phyloP scores from a whole-genome alignment of 305 asterid species.

The Fraxinus greggii region DNA sequence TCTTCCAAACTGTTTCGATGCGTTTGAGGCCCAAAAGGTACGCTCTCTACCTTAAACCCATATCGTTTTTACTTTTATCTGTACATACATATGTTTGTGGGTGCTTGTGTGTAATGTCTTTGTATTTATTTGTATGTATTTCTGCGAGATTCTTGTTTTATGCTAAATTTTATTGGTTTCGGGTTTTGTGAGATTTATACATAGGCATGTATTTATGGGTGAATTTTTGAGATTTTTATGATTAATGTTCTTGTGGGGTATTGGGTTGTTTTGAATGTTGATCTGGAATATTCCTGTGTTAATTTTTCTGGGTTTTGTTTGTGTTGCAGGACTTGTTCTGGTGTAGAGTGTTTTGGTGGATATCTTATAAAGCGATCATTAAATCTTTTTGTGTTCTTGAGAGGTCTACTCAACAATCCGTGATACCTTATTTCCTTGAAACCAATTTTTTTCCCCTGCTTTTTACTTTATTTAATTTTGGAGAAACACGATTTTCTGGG shows the following conservation, averaged over 20 bases:
- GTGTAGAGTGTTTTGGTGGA: constrained; percentile 86
- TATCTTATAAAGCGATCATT: constrained; percentile 75
- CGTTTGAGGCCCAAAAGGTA: constrained; percentile 99
- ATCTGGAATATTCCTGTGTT: constrained; percentile 9
- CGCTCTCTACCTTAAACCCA: constrained; percentile 22
- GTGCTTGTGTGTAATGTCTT: not conserved
- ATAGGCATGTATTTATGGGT: not conserved
- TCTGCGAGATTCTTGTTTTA: not conserved
- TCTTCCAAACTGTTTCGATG: constrained; percentile 78
- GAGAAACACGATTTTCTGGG: constrained; percentile 31
- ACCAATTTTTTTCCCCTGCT: not conserved
- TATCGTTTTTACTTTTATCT: not conserved
- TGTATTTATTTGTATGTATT: not conserved
- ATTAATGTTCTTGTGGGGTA: not conserved
- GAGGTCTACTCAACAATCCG: constrained; percentile 36
- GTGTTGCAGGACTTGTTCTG: constrained; percentile 89
- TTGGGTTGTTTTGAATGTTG: not conserved
- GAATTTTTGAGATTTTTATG: not conserved
- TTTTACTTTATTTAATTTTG: constrained; percentile 23
- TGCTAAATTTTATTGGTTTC: not conserved
- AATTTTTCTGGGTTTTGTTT: not conserved
- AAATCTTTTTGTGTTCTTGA: constrained; percentile 55
- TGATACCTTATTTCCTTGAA: not conserved
- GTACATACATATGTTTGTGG: not conserved
- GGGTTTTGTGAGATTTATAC: not conserved